phyloP scores from a whole-genome alignment of 2,329 filamentous ascomycete species.

The Colletotrichum simmondsii region DNA sequence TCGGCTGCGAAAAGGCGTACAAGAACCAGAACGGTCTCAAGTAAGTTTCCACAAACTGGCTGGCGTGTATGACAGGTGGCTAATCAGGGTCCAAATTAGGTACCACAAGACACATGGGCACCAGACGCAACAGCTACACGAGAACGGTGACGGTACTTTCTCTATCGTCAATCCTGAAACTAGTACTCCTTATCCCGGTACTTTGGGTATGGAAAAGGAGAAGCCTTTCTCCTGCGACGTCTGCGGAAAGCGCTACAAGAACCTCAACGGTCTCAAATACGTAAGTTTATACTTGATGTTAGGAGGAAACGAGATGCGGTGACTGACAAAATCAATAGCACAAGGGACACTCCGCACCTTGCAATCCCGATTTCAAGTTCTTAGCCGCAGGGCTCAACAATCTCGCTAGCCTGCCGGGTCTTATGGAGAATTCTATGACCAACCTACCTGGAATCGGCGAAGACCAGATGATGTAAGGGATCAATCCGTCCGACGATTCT shows the following conservation, averaged over 20 bases:
- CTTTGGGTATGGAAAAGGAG: constrained; percentile 99
- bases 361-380: constrained; percentile 81
- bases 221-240: constrained; percentile 98
- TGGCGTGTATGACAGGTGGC: constrained; percentile 6
- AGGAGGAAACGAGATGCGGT: not conserved
- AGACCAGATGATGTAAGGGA: constrained; percentile 46
- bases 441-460: constrained; percentile 57
- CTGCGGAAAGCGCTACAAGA: constrained; percentile 99
- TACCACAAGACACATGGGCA: constrained; percentile 88
- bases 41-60: constrained; percentile 62
- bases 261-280: constrained; percentile 98
- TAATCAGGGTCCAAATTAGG: constrained; percentile 47
- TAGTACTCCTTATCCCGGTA: constrained; percentile 92
- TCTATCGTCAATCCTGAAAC: constrained; percentile 98
- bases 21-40: constrained; percentile 99
- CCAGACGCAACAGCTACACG: constrained; percentile 94
- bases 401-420: constrained; percentile 41
- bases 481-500: not conserved
- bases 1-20: constrained; percentile 98
- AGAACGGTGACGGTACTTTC: constrained; percentile 96
- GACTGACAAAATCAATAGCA: constrained; percentile 55
- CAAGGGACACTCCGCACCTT: constrained; percentile 86
- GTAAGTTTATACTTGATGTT: constrained; percentile 54
- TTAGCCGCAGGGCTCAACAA: constrained; percentile 56
- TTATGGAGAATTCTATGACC: constrained; percentile 39